These are phyloP conservation scores for Cryphonectria carpinicola DNA, from an alignment of 2,329 filamentous ascomycete genomes.

Conservation along the genomic window DNA sequence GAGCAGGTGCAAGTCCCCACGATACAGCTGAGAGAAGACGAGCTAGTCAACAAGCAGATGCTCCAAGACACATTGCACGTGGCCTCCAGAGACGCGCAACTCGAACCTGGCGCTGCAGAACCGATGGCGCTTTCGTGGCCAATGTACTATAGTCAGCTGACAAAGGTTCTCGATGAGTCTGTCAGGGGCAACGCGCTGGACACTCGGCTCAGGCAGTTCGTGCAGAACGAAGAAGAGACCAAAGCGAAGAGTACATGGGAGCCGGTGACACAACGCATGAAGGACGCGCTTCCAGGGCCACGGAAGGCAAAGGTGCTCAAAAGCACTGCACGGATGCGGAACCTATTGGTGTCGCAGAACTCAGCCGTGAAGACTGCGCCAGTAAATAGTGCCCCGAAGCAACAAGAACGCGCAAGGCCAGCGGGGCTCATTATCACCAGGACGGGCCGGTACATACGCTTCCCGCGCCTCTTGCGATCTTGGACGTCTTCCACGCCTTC, in stretches of 20 bases:
- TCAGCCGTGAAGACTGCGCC: not conserved
- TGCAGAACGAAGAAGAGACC: not conserved
- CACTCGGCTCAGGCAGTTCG: slow-evolving; percentile 3
- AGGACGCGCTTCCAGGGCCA: not conserved
- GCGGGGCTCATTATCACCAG: not conserved
- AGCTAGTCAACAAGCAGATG: not conserved
- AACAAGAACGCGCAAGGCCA: not conserved
- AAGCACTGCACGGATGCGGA: slow-evolving; percentile 12
- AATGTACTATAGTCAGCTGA: slow-evolving; percentile 4
- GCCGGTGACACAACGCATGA: not conserved
- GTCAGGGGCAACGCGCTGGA: slow-evolving; percentile 16
- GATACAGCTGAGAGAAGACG: not conserved
- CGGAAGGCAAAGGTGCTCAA: slow-evolving; percentile 7
- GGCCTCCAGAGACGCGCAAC: slow-evolving; percentile 3
- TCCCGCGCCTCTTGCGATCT: not conserved
- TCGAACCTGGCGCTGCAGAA: not conserved
- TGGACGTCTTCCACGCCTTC: not conserved
- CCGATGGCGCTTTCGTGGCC: slow-evolving; percentile 21
- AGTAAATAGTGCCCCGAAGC: not conserved
- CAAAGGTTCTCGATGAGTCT: slow-evolving; percentile 11
- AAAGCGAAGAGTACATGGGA: not conserved
- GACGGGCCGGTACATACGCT: not conserved
- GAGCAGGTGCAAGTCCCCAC: slow-evolving; percentile 20
- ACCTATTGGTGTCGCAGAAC: not conserved
- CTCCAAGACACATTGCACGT: not conserved